A percentile compares a stretch with the other conserved stretches of the same genome.
These are phyloP conservation scores for Periglandula ipomoeae DNA, from an alignment of 2,329 filamentous ascomycete genomes.

Conservation along the genomic window DNA sequence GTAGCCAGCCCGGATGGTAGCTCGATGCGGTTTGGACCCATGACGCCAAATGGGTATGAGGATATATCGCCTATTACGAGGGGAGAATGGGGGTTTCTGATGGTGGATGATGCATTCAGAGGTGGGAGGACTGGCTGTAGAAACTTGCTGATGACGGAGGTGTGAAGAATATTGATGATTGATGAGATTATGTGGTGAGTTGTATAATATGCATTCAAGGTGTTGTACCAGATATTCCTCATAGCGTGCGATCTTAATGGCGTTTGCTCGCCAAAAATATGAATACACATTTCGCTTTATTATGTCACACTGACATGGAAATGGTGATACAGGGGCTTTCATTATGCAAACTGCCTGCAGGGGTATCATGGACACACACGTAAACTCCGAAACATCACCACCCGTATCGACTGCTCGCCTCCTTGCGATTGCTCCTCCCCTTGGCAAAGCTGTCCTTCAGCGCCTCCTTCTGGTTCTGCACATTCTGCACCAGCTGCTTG, in stretches of 20 bases:
- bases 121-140: constrained; percentile 38
- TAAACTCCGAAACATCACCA: constrained; percentile 37
- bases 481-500: constrained; percentile 77
- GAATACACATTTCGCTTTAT: too few species aligned
- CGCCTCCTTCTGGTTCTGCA: constrained; percentile 72
- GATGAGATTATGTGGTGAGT: not conserved
- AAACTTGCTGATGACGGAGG: constrained; percentile 33
- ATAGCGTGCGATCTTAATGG: too few species aligned
- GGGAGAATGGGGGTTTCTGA: constrained; percentile 54
- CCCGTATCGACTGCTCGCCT: constrained; percentile 76
- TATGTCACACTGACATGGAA: too few species aligned
- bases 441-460: constrained; percentile 86
- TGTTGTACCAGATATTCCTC: too few species aligned
- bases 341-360: not conserved
- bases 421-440: constrained; percentile 68
- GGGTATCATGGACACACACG: not conserved
- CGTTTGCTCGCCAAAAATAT: too few species aligned
- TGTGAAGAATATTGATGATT: too few species aligned
- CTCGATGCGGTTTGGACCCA: constrained; percentile 30
- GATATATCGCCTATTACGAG: constrained; percentile 55
- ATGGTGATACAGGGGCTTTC: too few species aligned
- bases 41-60: constrained; percentile 50
- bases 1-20: constrained; percentile 14
- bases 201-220: not conserved
- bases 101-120: constrained; percentile 37